Conservation (phyloP, 2,329 filamentous ascomycete species). For the Beauveria rudraprayagi region DNA sequence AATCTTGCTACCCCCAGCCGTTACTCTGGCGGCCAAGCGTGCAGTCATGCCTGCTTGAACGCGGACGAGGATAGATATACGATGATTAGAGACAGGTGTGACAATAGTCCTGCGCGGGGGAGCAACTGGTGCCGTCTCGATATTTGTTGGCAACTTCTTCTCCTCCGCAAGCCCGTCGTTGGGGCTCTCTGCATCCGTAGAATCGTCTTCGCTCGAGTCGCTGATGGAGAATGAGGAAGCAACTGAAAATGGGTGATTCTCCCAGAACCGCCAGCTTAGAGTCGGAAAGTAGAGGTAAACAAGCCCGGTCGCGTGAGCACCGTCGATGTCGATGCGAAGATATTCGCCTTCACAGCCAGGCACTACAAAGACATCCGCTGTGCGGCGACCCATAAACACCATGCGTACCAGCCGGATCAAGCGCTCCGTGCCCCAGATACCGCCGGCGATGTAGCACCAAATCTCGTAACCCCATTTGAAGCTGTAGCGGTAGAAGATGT, state of each 20-base stretch:
- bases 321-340: conserved; percentile 23
- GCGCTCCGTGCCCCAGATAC: conserved; percentile 25
- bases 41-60: conserved; percentile 19
- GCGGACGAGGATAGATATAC: conserved; percentile 19
- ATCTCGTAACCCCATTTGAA: conserved; percentile 32
- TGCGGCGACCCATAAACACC: conserved; percentile 16
- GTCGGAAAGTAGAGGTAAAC: conserved; percentile 30
- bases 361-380: conserved; percentile 19
- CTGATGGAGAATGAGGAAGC: conserved; percentile 5
- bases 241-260: conserved; percentile 29
- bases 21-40: conserved; percentile 13
- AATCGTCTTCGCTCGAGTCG: not conserved
- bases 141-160: not conserved
- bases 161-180: not conserved
- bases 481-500: conserved; percentile 26
- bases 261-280: conserved; percentile 28
- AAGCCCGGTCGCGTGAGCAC: conserved; percentile 18
- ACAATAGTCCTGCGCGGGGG: not conserved
- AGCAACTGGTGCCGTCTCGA: not conserved
- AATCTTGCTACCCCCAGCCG: not conserved
- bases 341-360: conserved; percentile 22
- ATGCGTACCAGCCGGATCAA: conserved; percentile 21
- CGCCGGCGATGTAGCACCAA: conserved; percentile 25
- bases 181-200: not conserved
- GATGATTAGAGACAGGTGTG: not conserved